Percentiles rank a stretch among this genome's conserved stretches.
phyloP scores from a whole-genome alignment of 179 eudicot species.

The Gypsophila paniculata region DNA sequence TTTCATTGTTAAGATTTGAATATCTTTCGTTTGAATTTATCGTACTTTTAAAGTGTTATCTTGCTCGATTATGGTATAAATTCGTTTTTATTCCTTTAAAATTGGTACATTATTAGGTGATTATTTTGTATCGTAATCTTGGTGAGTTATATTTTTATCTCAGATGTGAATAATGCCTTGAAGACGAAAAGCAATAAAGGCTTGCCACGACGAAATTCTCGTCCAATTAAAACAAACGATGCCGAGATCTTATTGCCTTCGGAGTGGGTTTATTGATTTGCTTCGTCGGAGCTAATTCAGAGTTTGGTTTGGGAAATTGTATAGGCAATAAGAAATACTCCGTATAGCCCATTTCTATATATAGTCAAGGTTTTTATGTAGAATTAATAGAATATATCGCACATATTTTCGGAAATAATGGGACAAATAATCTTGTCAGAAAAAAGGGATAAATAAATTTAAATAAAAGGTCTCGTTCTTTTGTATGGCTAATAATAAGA shows the following conservation, averaged over 20 bases:
- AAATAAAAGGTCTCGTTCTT: too few species aligned
- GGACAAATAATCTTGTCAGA: background rate
- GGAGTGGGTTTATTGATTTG: slow-evolving; percentile 18
- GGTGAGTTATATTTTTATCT: background rate
- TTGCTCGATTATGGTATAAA: too few species aligned
- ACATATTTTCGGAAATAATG: background rate
- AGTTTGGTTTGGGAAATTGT: background rate
- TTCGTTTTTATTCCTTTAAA: too few species aligned
- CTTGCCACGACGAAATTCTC: background rate
- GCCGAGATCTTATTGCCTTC: slow-evolving; percentile 11
- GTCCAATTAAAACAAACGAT: background rate
- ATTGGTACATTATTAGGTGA: background rate
- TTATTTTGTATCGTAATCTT: background rate
- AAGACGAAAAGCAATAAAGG: slow-evolving; percentile 16
- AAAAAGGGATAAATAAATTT: too few species aligned
- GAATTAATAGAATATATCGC: background rate
- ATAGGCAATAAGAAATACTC: background rate
- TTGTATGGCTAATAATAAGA: too few species aligned
- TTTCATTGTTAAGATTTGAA: too few species aligned
- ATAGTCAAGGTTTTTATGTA: background rate
- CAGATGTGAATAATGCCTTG: background rate
- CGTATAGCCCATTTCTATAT: background rate
- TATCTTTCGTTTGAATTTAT: too few species aligned
- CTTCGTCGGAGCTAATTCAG: background rate
- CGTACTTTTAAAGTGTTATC: too few species aligned